Percentiles rank a stretch among this genome's conserved stretches.
phyloP scores from a whole-genome alignment of 345 rosid species.

The Lagerstroemia speciosa region DNA sequence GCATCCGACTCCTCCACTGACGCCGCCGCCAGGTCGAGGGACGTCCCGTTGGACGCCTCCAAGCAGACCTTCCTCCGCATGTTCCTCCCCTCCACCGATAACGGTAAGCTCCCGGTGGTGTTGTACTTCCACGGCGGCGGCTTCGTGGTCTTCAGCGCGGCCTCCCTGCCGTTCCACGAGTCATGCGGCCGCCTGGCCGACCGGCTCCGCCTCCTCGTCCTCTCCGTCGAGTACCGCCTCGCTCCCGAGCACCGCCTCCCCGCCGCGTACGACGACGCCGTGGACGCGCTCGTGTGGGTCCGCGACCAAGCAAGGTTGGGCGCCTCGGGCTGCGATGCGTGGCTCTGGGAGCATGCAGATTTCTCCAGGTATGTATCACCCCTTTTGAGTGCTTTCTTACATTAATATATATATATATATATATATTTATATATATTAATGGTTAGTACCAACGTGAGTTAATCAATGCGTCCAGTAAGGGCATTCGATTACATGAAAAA shows the following conservation, averaged over 20 bases:
- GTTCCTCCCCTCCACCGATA: constrained; percentile 36
- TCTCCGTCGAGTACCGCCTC: constrained; percentile 77
- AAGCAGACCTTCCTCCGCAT: constrained; percentile 50
- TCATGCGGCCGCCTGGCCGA: constrained; percentile 39
- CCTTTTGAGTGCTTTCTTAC: not conserved
- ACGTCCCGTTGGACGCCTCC: constrained; percentile 42
- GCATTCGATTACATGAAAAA: no score
- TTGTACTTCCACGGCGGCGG: constrained; percentile 79
- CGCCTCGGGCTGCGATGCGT: constrained; percentile 33
- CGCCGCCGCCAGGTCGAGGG: constrained; percentile 36
- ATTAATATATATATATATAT: no score
- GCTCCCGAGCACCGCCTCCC: constrained; percentile 96
- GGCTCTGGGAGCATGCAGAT: constrained; percentile 54
- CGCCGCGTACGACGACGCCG: constrained; percentile 73
- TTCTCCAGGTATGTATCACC: constrained; percentile 18
- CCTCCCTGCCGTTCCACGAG: constrained; percentile 40
- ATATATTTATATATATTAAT: no score
- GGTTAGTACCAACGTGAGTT: no score
- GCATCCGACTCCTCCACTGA: constrained; percentile 19
- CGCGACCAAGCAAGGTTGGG: constrained; percentile 39
- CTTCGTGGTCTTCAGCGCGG: constrained; percentile 41
- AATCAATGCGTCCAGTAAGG: no score
- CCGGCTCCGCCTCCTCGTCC: constrained; percentile 35
- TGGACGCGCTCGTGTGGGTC: constrained; percentile 62
- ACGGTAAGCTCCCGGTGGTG: constrained; percentile 49